Evolutionary conservation across 768 basidiomycete species (phyloP).

Genomic region (Lanmaoa pseudosensibilis): DNA sequence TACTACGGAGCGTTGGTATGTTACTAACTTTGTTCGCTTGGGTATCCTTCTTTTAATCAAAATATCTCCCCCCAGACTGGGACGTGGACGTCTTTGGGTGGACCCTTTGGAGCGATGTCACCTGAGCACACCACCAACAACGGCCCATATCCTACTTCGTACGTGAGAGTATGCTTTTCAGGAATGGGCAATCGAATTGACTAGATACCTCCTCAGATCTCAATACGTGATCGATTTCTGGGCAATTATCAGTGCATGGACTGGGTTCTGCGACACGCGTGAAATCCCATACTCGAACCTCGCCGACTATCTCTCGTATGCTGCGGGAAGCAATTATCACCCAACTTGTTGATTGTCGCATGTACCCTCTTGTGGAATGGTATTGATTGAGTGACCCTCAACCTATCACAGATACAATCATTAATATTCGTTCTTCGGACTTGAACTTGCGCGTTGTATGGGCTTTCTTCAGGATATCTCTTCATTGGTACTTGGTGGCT

Average conservation of each 20-base stretch:
- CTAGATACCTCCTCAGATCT: background rate
- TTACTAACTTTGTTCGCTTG: background rate
- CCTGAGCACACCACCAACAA: constrained; percentile 8
- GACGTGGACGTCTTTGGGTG: constrained; percentile 10
- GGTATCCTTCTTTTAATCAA: too few relatives aligned
- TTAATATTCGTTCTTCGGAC: background rate
- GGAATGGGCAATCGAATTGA: background rate
- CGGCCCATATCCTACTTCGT: constrained; percentile 26
- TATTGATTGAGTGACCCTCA: background rate
- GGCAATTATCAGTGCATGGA: constrained; percentile 25
- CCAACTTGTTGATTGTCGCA: constrained; percentile 13
- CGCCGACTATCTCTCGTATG: constrained; percentile 25
- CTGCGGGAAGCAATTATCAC: constrained; percentile 15
- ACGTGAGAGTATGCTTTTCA: background rate
- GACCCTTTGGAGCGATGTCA: constrained; percentile 2
- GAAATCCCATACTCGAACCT: constrained; percentile 25
- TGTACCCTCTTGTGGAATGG: background rate
- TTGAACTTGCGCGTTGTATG: background rate
- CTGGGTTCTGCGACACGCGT: constrained; percentile 21
- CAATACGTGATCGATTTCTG: constrained; percentile 25
- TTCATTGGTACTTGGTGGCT: background rate
- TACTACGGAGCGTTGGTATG: constrained; percentile 23
- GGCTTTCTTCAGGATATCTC: background rate
- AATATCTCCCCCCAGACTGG: constrained; percentile 7
- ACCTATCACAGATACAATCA: background rate